Percentiles rank a stretch among this genome's conserved stretches.
Evolutionary conservation across 1,284 basidiomycete species (phyloP).

Genomic region (Cryptococcus hybrid): DNA sequence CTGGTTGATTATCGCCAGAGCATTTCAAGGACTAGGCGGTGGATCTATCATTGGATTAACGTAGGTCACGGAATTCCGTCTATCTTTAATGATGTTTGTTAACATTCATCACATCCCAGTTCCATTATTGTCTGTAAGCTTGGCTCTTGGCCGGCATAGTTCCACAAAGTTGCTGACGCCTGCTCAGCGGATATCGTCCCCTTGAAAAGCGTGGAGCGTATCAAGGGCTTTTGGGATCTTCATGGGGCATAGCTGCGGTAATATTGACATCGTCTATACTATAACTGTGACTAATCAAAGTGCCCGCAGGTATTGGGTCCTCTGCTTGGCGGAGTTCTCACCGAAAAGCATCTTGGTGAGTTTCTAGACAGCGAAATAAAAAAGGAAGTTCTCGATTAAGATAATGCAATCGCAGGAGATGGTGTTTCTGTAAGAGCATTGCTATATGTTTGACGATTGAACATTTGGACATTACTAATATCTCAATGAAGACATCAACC

Average conservation of each 20-base stretch:
- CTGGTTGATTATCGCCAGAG: slow-evolving; percentile 38
- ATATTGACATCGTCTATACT: too few species aligned
- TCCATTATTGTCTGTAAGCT: slow-evolving; percentile 20
- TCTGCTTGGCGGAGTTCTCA: slow-evolving; percentile 45
- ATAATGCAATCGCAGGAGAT: slow-evolving; percentile 35
- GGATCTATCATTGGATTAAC: slow-evolving; percentile 40
- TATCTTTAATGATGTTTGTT: not conserved
- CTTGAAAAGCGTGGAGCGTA: slow-evolving; percentile 47
- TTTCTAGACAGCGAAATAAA: slow-evolving; percentile 2
- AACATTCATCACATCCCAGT: not conserved
- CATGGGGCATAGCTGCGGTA: slow-evolving; percentile 51
- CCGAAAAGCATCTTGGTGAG: slow-evolving; percentile 33
- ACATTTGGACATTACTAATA: not conserved
- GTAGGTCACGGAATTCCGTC: slow-evolving; percentile 17
- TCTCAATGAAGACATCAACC: slow-evolving; percentile 37
- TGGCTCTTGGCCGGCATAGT: not conserved
- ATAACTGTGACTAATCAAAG: too few species aligned
- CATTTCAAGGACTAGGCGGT: slow-evolving; percentile 41
- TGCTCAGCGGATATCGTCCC: slow-evolving; percentile 37
- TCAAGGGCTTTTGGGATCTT: slow-evolving; percentile 48
- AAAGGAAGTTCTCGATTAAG: not conserved
- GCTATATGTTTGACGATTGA: not conserved
- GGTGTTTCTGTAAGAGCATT: slow-evolving; percentile 41
- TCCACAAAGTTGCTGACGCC: not conserved
- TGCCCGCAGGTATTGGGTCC: slow-evolving; percentile 36